These are phyloP conservation scores for Stentor coeruleus DNA, from an alignment of 73 alveolate genomes.

Conservation along the genomic window DNA sequence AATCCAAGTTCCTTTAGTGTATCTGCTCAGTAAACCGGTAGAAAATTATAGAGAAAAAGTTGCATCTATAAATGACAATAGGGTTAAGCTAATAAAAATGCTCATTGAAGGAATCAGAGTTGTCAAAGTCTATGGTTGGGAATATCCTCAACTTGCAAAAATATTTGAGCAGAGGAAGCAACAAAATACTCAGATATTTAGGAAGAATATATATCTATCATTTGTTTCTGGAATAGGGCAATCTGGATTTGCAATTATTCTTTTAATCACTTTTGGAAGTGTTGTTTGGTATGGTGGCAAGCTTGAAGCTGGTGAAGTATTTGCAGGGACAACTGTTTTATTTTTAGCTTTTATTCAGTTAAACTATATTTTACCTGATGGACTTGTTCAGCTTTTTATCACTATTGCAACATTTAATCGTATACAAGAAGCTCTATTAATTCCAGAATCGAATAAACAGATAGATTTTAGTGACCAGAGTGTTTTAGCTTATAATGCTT, in stretches of 20 bases:
- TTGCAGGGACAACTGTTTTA: background rate
- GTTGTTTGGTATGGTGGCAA: background rate
- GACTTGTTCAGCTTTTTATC: background rate
- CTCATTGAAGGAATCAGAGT: conserved; percentile 42
- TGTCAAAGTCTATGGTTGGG: conserved; percentile 55
- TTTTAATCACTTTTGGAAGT: background rate
- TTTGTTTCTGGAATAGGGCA: background rate
- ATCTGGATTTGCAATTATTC: conserved; percentile 1
- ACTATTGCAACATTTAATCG: background rate
- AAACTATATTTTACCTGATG: background rate
- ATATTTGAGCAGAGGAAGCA: conserved; percentile 11
- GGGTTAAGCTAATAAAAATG: conserved; percentile 36
- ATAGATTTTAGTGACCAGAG: background rate
- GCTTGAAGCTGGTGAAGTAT: background rate
- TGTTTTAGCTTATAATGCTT: background rate
- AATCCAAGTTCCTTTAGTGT: background rate
- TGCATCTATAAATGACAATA: conserved; percentile 15
- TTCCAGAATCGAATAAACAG: background rate
- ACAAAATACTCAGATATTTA: background rate
- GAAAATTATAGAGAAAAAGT: background rate
- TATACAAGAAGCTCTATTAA: background rate
- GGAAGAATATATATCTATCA: background rate
- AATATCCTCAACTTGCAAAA: conserved; percentile 26
- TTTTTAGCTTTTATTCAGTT: background rate
- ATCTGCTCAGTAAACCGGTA: background rate